These are phyloP conservation scores for Brettanomyces bruxellensis DNA, from an alignment of 805 yeast genomes.

Conservation along the genomic window DNA sequence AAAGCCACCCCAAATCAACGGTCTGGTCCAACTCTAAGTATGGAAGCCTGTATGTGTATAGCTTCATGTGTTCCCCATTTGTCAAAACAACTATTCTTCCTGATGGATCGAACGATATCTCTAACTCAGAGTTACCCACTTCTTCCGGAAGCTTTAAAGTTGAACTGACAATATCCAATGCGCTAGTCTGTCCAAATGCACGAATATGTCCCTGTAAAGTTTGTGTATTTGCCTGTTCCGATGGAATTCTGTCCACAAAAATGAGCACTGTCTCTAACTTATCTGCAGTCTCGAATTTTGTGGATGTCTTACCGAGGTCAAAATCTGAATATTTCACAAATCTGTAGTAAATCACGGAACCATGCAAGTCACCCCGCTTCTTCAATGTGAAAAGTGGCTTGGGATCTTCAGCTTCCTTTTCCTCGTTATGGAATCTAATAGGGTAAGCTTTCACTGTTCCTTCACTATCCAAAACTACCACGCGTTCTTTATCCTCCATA, in stretches of 20 bases:
- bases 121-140: constrained; percentile 6
- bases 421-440: neutral
- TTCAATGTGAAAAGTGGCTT: neutral
- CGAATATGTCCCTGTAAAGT: constrained; percentile 15
- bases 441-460: no score
- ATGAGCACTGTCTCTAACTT: constrained; percentile 14
- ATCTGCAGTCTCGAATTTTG: constrained; percentile 11
- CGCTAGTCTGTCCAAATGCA: constrained; percentile 18
- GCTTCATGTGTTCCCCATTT: constrained; percentile 6
- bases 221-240: constrained; percentile 3
- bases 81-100: constrained; percentile 22
- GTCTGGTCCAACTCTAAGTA: constrained; percentile 23
- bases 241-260: constrained; percentile 11
- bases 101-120: constrained; percentile 19
- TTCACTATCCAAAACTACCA: no score
- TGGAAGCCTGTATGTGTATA: constrained; percentile 24
- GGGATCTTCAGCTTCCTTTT: neutral
- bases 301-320: constrained; percentile 3
- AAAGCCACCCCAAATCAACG: constrained; percentile 15
- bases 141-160: constrained; percentile 13
- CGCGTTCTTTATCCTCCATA: constrained; percentile 1
- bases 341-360: constrained; percentile 12
- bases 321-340: constrained; percentile 20
- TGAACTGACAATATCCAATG: constrained; percentile 22
- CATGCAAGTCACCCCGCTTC: neutral